These are phyloP conservation scores for Chlorella sorokiniana DNA, from an alignment of 139 green algal genomes.

Conservation along the genomic window DNA sequence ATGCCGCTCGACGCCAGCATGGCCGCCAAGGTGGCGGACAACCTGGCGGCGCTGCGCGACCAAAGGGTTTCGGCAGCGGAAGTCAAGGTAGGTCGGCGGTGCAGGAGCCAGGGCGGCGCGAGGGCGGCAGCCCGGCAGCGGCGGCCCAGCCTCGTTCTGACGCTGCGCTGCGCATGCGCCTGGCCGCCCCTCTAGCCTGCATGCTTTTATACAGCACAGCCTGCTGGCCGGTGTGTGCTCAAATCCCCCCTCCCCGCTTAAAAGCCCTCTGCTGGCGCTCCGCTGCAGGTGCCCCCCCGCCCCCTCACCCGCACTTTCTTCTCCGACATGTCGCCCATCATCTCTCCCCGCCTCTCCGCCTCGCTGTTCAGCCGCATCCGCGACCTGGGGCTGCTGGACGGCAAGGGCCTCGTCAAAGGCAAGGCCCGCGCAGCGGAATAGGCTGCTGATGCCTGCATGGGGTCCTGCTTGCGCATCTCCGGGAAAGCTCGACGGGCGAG, in stretches of 20 bases:
- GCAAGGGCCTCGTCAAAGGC: not conserved
- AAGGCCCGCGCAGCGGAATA: not conserved
- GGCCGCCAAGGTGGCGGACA: conserved; percentile 6
- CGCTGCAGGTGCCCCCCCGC: not conserved
- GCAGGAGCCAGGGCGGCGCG: not conserved
- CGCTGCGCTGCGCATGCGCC: too few relatives aligned
- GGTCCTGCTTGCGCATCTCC: not conserved
- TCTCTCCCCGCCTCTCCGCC: not conserved
- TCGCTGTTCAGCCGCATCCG: not conserved
- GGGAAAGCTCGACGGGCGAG: too few relatives aligned
- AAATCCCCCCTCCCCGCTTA: not conserved
- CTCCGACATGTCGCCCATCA: conserved; percentile 1
- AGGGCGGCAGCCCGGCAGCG: not conserved
- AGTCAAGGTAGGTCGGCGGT: not conserved
- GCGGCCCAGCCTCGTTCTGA: too few relatives aligned
- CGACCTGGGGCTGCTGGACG: not conserved
- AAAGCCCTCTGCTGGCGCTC: not conserved
- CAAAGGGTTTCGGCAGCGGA: not conserved
- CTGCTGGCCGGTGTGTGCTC: not conserved
- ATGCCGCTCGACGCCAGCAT: conserved; percentile 12
- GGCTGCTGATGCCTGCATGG: not conserved
- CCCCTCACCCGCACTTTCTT: not conserved
- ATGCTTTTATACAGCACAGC: too few relatives aligned
- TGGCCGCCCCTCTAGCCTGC: too few relatives aligned
- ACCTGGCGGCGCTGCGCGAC: not conserved